Conservation (phyloP, 1,284 basidiomycete genomes). For the Ganoderma meredithae region DNA sequence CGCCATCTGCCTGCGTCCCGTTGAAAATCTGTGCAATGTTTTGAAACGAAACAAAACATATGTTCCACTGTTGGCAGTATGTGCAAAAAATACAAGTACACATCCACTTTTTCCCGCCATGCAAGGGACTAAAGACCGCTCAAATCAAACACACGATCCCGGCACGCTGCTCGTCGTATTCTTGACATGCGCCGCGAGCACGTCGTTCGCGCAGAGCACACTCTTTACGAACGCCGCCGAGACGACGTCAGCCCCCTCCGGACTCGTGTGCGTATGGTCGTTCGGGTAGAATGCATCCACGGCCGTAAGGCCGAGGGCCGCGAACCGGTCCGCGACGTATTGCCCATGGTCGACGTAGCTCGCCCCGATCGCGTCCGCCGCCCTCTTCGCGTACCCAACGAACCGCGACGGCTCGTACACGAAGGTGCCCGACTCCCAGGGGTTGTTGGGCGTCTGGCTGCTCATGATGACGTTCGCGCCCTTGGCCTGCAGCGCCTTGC, state of each 20-base stretch:
- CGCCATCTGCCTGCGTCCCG: too few relatives aligned
- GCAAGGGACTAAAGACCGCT: too few relatives aligned
- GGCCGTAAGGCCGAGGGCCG: conserved; percentile 49
- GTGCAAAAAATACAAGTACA: neutral
- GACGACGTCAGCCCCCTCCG: conserved; percentile 51
- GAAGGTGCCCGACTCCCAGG: conserved; percentile 48
- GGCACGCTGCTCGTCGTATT: conserved; percentile 20
- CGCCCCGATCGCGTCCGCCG: conserved; percentile 48
- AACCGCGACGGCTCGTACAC: conserved; percentile 48
- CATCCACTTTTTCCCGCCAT: neutral
- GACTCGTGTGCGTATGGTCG: conserved; percentile 57
- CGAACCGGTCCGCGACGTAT: conserved; percentile 51
- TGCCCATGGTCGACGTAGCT: conserved; percentile 56
- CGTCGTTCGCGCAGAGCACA: conserved; percentile 23
- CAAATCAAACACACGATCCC: conserved; percentile 18
- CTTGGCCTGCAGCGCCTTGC: conserved; percentile 51
- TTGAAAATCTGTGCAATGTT: too few relatives aligned
- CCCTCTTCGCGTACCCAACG: conserved; percentile 52
- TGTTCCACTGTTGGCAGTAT: too few relatives aligned
- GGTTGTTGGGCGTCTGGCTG: conserved; percentile 57
- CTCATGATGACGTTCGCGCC: conserved; percentile 56
- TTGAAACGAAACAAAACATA: too few relatives aligned
- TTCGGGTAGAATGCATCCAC: conserved; percentile 53
- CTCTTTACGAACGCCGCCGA: conserved; percentile 50
- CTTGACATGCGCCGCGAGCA: conserved; percentile 19